Evolutionary conservation across 1,284 basidiomycete genomes (phyloP).

Genomic region (Ceraceosorus guamensis): DNA sequence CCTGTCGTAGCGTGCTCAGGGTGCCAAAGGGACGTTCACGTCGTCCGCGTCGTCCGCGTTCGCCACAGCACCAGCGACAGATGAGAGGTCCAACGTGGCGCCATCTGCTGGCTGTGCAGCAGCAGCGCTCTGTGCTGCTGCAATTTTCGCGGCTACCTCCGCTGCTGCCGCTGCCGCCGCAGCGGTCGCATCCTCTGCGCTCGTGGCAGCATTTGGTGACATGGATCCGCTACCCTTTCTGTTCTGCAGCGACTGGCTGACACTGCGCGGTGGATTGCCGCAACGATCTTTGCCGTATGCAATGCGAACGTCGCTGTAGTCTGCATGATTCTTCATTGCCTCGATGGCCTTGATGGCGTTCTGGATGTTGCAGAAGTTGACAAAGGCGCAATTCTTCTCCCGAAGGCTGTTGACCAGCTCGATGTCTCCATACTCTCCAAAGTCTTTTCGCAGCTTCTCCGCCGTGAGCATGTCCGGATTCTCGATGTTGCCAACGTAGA

Average conservation of each 20-base stretch:
- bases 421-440: slow-evolving; percentile 44
- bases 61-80: too few relatives aligned
- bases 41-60: too few relatives aligned
- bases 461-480: slow-evolving; percentile 35
- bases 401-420: slow-evolving; percentile 45
- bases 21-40: too few relatives aligned
- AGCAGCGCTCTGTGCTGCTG: too few relatives aligned
- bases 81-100: too few relatives aligned
- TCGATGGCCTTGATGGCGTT: slow-evolving; percentile 48
- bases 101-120: too few relatives aligned
- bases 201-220: background rate
- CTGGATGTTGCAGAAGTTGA: slow-evolving; percentile 48
- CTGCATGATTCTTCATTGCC: slow-evolving; percentile 44
- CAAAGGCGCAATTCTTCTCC: slow-evolving; percentile 47
- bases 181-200: too few relatives aligned
- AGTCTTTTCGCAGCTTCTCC: slow-evolving; percentile 42
- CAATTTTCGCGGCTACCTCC: too few relatives aligned
- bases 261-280: slow-evolving; percentile 8
- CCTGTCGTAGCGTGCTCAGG: too few relatives aligned
- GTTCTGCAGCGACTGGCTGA: slow-evolving; percentile 1
- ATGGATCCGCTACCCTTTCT: slow-evolving; percentile 1
- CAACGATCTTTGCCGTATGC: slow-evolving; percentile 45
- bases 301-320: slow-evolving; percentile 43
- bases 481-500: slow-evolving; percentile 47
- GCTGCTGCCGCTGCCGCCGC: too few relatives aligned